Base-by-base conservation (phyloP, 1,284 basidiomycete genomes). In the Ceratobasidium sp. region DNA sequence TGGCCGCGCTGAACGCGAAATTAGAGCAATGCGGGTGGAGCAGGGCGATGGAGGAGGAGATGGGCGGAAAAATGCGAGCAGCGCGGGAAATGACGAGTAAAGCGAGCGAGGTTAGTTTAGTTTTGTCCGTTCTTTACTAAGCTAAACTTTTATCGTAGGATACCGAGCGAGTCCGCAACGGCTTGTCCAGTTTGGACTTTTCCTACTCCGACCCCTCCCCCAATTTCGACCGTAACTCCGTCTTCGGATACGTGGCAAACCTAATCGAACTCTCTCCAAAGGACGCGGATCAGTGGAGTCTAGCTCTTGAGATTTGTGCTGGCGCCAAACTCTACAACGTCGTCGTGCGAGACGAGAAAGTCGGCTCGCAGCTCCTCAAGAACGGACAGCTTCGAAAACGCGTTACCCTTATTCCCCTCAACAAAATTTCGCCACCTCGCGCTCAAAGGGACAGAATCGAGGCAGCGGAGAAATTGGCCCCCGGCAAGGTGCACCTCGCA, bases 251-350 rank as follows among this genome's bases (percentile, higher is more conserved):
- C n/a, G 91, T 96, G n/a, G 95, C 92, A 0, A 90, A 89, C 23
- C 87, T 98, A 23, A 89, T 98, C 76, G 85, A 88, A 0, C 87
- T 99, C 1, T 86, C 90, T 44, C 55, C 69, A 8, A 82, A 87
- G 30, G 83, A 86, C 62, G 89, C 96, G 79, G 90, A 89, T 78
- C 84, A 90, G 77, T 93, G 92, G 75, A 89, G 95, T 1, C 95
- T 94, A 0, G 98, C 97, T 0, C 87, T 99, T 28, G 98, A 99
- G 82, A 92, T 98, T 75, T 91, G 94, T 35, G 96, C 96, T 0
- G 96, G 96, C 1, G 91, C 89, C 0, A 91, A 92, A 76, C 85
- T 99, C n/a, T 98, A 94, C 84, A 96, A 98, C 75, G 92, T 97
- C 47, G 93, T 98, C 23, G 94, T 98, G 23, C 90, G 97, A 77